A percentile compares a stretch with the other conserved stretches of the same genome.
Evolutionary conservation across 139 green algal species (phyloP).

Genomic region (Volvox reticuliferus): DNA sequence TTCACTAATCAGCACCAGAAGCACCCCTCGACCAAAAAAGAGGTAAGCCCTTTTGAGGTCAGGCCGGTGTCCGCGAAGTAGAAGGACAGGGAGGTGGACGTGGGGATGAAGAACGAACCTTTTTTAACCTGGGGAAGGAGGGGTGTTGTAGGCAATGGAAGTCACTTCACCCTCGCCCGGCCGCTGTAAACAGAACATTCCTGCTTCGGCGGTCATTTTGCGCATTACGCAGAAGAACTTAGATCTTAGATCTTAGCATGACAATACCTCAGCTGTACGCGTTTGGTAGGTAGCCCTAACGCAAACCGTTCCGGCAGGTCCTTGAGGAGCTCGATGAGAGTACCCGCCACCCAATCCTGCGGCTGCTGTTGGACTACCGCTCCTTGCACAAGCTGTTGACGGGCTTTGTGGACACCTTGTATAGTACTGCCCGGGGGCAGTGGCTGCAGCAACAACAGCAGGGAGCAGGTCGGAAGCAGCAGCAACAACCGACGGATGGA

Average conservation of each 20-base stretch:
- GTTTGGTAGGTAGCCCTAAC: too few relatives aligned
- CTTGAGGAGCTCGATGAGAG: conserved; percentile 70
- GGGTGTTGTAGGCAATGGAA: too few relatives aligned
- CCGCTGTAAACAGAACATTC: too few relatives aligned
- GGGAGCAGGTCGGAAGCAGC: neutral
- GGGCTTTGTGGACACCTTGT: conserved; percentile 58
- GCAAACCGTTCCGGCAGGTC: conserved; percentile 42
- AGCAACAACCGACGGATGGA: neutral
- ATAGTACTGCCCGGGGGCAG: conserved; percentile 11
- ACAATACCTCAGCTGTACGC: too few relatives aligned
- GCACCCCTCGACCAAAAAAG: conserved; percentile 35
- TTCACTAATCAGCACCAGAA: conserved; percentile 21
- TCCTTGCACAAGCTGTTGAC: conserved; percentile 74
- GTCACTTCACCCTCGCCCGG: too few relatives aligned
- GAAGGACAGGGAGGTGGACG: too few relatives aligned
- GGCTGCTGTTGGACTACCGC: conserved; percentile 77
- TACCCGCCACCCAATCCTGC: conserved; percentile 60
- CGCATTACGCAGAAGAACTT: too few relatives aligned
- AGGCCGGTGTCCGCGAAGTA: too few relatives aligned
- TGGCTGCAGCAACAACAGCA: conserved; percentile 11
- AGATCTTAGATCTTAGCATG: too few relatives aligned
- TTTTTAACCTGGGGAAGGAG: too few relatives aligned
- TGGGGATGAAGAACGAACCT: too few relatives aligned
- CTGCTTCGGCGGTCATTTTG: too few relatives aligned
- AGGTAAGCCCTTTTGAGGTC: neutral